Evolutionary conservation across 495 filamentous ascomycete species (phyloP).

Genomic region (Penicillium ucsense): DNA sequence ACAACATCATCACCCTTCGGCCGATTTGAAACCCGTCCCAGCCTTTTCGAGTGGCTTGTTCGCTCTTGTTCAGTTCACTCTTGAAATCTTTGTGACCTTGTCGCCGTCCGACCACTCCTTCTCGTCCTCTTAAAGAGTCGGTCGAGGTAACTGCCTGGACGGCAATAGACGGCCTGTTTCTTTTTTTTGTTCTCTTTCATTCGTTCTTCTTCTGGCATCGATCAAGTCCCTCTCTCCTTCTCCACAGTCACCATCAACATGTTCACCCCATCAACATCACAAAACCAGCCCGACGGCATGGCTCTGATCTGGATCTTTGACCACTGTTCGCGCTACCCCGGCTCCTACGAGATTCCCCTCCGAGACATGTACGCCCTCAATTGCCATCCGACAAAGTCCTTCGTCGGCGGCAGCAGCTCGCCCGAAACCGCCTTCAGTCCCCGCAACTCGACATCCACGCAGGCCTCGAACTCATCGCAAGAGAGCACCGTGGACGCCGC

Average conservation of each 20-base stretch:
- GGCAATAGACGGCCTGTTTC: no score
- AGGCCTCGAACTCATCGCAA: conserved; percentile 27
- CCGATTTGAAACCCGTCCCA: conserved; percentile 5
- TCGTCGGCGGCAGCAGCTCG: conserved; percentile 20
- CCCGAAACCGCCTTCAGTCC: conserved; percentile 25
- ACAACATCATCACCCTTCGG: neutral
- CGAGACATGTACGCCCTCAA: conserved; percentile 69
- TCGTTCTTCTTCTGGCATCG: neutral
- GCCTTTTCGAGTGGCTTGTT: conserved; percentile 1
- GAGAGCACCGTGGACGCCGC: conserved; percentile 33
- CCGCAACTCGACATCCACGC: conserved; percentile 24
- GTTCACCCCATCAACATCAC: conserved; percentile 12
- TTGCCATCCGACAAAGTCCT: conserved; percentile 41
- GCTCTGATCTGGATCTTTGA: conserved; percentile 55
- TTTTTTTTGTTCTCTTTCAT: no score
- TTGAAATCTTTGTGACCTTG: conserved; percentile 1
- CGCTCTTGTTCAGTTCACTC: conserved; percentile 3
- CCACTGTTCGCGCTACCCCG: conserved; percentile 56
- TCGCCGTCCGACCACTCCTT: neutral
- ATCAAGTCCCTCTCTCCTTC: neutral
- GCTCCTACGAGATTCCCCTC: conserved; percentile 61
- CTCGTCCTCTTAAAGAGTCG: neutral
- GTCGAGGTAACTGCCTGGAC: neutral
- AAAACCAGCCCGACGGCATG: conserved; percentile 31
- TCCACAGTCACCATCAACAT: conserved; percentile 5